Evolutionary conservation across 352 stramenopile species (phyloP), one percentile per base, ranked within the genome.

Genomic region (Phytopythium aichiense): DNA sequence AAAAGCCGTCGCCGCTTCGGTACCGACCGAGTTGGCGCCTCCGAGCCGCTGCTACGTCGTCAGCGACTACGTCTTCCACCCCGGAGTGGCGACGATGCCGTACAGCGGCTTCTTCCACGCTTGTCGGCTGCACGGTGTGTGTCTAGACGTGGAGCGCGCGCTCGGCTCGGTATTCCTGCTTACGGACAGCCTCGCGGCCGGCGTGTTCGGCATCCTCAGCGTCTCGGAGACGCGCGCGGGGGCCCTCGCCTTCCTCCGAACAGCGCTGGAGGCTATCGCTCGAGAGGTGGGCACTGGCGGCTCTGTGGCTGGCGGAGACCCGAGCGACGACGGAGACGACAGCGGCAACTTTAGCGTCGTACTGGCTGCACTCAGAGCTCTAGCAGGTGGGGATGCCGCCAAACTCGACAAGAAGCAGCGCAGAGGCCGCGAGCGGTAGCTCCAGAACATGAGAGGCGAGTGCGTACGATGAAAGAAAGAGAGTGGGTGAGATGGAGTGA

Each of bases 91-190:
- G 48, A 92, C 84, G 18, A 89, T 92, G 66, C 76, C 77, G 51
- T 92, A 94, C 62, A 71, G 71, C 52, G 72, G 81, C 18, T 94
- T 96, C 69, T 97, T 97, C 73, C 91, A 96, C 56, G 76, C 79
- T 52, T 97, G 90, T 60, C 73, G 89, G 1, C 71, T 95, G 54
- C 80, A 96, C 25, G 89, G 90, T 35, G 88, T 97, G 55, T 95
- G 83, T 60, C 96, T 94, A 22, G 90, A 96, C 63, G 68, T 95
- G 57, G 69, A 84, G 60, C 69, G 72, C 5, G 70, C 75, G 25
- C 59, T 91, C n/a, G 86, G 86, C 16, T 79, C 76, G 18, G 69
- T 90, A 33, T 95, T 94, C 57, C 61, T 92, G 49, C 69, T 95
- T 8, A 62, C 73, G 2, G 86, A 96, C 70, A 94, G 84, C 55